A percentile compares a stretch with the other conserved stretches of the same genome.
Evolutionary conservation across 2,329 filamentous ascomycete genomes (phyloP).

Genomic region (Stemphylium beticola): DNA sequence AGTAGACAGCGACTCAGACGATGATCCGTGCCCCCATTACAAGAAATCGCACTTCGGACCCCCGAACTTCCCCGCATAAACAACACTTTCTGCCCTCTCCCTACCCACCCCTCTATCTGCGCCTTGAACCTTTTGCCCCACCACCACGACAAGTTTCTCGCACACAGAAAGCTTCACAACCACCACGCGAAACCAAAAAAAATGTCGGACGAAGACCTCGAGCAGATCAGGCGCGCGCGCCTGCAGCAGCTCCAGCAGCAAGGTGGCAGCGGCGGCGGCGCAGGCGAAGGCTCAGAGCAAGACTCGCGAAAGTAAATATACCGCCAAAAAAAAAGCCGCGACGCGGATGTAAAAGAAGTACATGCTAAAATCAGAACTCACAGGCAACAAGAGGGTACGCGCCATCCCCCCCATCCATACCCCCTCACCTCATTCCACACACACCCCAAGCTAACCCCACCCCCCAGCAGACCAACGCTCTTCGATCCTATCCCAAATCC

Average conservation of each 20-base stretch:
- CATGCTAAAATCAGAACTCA: neutral
- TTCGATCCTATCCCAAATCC: conserved; percentile 86
- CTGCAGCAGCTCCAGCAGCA: conserved; percentile 89
- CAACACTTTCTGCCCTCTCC: conserved; percentile 11
- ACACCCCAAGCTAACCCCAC: conserved; percentile 43
- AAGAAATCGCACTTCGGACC: conserved; percentile 6
- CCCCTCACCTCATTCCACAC: conserved; percentile 48
- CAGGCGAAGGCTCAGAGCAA: conserved; percentile 59
- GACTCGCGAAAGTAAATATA: conserved; percentile 61
- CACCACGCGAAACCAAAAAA: conserved; percentile 36
- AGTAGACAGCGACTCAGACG: too few relatives aligned
- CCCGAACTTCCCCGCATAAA: conserved; percentile 17
- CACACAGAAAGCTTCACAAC: neutral
- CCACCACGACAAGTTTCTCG: neutral
- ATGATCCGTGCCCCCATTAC: too few relatives aligned
- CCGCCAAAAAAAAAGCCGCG: neutral
- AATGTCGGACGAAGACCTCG: conserved; percentile 72
- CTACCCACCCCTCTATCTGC: neutral
- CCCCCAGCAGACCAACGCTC: conserved; percentile 71
- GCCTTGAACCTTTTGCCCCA: conserved; percentile 1
- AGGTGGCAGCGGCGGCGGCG: conserved; percentile 60
- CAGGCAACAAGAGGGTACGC: conserved; percentile 32
- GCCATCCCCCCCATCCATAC: conserved; percentile 32
- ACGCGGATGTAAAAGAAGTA: neutral
- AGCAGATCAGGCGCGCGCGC: conserved; percentile 89